Base-by-base conservation (phyloP, 2,329 filamentous ascomycete species). In the Penicillium freii region DNA sequence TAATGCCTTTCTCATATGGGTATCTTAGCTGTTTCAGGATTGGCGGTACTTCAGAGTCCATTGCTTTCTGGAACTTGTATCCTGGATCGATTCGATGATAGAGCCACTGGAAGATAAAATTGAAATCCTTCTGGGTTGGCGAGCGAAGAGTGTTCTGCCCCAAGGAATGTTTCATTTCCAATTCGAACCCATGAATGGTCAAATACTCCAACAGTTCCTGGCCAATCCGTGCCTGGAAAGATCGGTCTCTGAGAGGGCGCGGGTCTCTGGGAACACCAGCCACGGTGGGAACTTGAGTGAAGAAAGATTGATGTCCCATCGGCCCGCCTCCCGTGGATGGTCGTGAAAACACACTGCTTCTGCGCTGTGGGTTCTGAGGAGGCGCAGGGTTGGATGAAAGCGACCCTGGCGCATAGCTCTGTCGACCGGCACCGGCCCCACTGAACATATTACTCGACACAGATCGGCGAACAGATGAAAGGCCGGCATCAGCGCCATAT, bases 111-210 rank as follows among this genome's bases (percentile, higher is more conserved):
- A 99, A 99, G 83, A 99, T 96, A 75, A 85, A 89, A 70, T 95
- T 94, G 78, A 99, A 99, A 73, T 99, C 94, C 71, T 99, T 99
- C 67, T 97, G 93, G 0, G 93, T 99, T 0, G 94, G 95, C 43
- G 91, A 96, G 68, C 91, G 93, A 71, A 96, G 87, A 7, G 91
- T 90, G 68, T 97, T 97, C 62, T 90, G 88, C 0, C 91, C 90
- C n/a, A 99, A 80, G 1, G 87, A 88, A 73, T 97, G 90, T 77
- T 96, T 97, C 87, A 95, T 96, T 66, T 97, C 92, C 83, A 97
- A 87, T 75, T 99, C 94, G 69, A 97, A 99, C 71, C 97, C 96
- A 74, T 97, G 88, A 56, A 92, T 87, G 0, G 91, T 87, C 71
- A 99, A 83, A 71, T 96, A 99, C 65, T 99, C 94, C 64, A 96